These are phyloP conservation scores for Cavenderia fasciculata DNA, from an alignment of 78 protist genomes.

Conservation along the genomic window DNA sequence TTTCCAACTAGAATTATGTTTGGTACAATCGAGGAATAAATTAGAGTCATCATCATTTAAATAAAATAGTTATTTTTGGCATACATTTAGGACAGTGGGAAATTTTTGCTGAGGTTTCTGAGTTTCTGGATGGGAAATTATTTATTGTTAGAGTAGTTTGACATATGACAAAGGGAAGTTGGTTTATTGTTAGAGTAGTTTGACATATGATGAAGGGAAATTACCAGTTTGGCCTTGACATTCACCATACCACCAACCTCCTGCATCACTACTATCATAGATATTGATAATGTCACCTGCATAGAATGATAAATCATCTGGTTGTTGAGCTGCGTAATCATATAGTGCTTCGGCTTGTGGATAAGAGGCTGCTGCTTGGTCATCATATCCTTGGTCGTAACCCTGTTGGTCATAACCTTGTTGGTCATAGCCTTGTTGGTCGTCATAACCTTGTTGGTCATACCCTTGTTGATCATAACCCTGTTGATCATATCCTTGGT, in stretches of 20 bases:
- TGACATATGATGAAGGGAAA: slow-evolving; percentile 62
- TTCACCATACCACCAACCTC: slow-evolving; percentile 62
- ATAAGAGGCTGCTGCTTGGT: not conserved
- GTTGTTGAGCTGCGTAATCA: slow-evolving; percentile 66
- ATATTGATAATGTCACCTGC: slow-evolving; percentile 70
- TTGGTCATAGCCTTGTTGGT: slow-evolving; percentile 60
- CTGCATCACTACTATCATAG: slow-evolving; percentile 33
- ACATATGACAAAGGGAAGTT: slow-evolving; percentile 51
- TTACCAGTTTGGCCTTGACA: slow-evolving; percentile 38
- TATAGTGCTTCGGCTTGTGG: slow-evolving; percentile 59
- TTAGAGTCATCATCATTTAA: too few species aligned
- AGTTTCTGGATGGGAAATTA: too few species aligned
- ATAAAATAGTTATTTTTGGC: too few species aligned
- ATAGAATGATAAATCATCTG: slow-evolving; percentile 72
- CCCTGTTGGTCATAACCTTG: slow-evolving; percentile 1
- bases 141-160: slow-evolving; percentile 6
- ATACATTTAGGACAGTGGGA: too few species aligned
- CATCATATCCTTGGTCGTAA: slow-evolving; percentile 36
- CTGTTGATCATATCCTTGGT: slow-evolving; percentile 4
- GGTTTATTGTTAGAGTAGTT: slow-evolving; percentile 16
- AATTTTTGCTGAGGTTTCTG: too few species aligned
- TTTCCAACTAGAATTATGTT: too few species aligned
- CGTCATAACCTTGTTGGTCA: slow-evolving; percentile 26
- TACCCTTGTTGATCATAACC: slow-evolving; percentile 24
- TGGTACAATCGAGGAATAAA: too few species aligned